Evolutionary conservation across 2,329 filamentous ascomycete species (phyloP), one percentile per base, ranked within the genome.

Genomic region (Diaporthe sp.): DNA sequence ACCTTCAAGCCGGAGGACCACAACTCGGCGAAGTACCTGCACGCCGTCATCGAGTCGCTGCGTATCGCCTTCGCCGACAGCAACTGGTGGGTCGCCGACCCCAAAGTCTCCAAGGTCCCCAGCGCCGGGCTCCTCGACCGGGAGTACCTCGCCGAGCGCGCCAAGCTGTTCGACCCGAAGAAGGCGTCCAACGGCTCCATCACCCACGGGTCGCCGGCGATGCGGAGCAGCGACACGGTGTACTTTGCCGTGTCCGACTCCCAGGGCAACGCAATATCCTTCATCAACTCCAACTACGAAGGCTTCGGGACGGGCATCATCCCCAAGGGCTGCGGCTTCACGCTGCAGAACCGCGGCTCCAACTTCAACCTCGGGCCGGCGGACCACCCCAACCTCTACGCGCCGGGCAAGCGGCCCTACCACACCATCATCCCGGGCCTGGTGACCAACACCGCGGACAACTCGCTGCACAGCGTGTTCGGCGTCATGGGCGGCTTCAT

Each of bases 401-500:
- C 91, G 10, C 94, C 95, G 0, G 87, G 92, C 44, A 98, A 98
- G 86, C 85, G 97, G 59, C 97, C 97, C 0, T 99, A 98, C 84
- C 97, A 98, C 83, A 99, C 97, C 71, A 98, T 99, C 82, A 99
- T 99, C 79, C 96, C 97, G 0, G 96, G 94, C 0, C 89, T 98
- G 82, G 91, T 96, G 25, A 98, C 97, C 0, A 95, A 97, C 78
- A 82, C 90, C 25, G 85, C 86, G 6, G 95, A 97, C 78, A 90
- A 91, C 35, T 92, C 90, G 65, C 85, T 98, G 73, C 94, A 98
- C 82, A 93, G 91, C 5, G 94, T 97, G 0, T 98, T 96, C 79
- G 97, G 97, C 70, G 96, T 98, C 75, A 98, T 98, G 97, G 97
- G 97, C 70, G 96, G 95, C 3, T 98, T 97, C 84, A 98, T 98